phyloP scores from a whole-genome alignment of 1,139 yeast genomes.

The Kluyveromyces sp. region DNA sequence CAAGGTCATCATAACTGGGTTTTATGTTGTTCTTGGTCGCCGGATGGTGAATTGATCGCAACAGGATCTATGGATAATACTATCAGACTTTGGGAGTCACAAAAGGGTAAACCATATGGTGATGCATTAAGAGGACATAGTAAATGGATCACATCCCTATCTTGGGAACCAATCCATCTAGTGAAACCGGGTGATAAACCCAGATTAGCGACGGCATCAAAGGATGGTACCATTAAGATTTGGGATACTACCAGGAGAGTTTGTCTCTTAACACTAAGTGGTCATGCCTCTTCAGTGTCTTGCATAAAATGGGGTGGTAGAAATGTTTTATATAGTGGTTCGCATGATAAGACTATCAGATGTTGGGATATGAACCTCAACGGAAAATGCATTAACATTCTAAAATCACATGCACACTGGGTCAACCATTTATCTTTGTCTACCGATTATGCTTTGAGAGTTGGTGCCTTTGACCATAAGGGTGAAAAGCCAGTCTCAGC shows the following conservation, averaged over 20 bases:
- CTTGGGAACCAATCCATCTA: constrained; percentile 93
- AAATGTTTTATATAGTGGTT: constrained; percentile 77
- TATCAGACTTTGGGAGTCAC: constrained; percentile 78
- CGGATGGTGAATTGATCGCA: constrained; percentile 85
- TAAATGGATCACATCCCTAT: constrained; percentile 81
- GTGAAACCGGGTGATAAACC: constrained; percentile 60
- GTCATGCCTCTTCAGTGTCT: constrained; percentile 83
- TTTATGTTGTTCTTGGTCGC: constrained; percentile 86
- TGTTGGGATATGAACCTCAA: constrained; percentile 76
- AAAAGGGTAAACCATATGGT: constrained; percentile 69
- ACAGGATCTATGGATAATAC: constrained; percentile 96
- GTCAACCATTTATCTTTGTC: constrained; percentile 88
- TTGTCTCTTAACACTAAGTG: constrained; percentile 67
- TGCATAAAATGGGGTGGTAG: constrained; percentile 97
- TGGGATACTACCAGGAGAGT: constrained; percentile 82
- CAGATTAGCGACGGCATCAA: constrained; percentile 78
- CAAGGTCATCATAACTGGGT: constrained; percentile 93
- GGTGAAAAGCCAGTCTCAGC: constrained; percentile 42
- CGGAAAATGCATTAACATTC: constrained; percentile 71
- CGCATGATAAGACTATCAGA: constrained; percentile 90
- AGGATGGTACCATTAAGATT: constrained; percentile 81
- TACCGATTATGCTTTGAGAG: constrained; percentile 79
- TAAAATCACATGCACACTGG: constrained; percentile 96
- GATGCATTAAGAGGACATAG: constrained; percentile 69
- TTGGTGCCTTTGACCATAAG: constrained; percentile 72